Evolutionary conservation across 176 grass and related monocot genomes (phyloP), one percentile per base, ranked within the genome.

Genomic region (Raddia distichophylla): DNA sequence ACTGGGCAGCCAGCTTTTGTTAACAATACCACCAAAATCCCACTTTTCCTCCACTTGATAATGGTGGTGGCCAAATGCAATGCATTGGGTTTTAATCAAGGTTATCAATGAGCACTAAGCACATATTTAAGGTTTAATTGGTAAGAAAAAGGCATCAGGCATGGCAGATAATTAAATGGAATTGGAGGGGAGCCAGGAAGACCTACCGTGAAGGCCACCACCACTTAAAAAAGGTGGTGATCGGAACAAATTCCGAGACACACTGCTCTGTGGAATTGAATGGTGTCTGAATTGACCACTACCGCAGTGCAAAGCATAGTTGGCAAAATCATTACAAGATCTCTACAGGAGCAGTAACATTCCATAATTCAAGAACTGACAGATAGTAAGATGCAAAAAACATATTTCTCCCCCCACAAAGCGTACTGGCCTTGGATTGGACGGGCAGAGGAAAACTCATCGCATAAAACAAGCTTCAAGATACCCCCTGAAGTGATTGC

Each of bases 21-120:
- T 83, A 86, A 86, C 68, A 86, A 74, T 86, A 74, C 60, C 82
- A 86, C 88, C 88, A 86, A 90, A 86, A 90, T 46, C 68, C 70
- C 67, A 69, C 84, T 90, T 90, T 90, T 69, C 34, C 78, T 53
- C 78, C 83, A 86, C 87, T 90, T 78, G 79, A 78, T 60, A 86
- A 69, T 83, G 88, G 74, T 83, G 88, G 74, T 67, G 83, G 60
- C 84, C 88, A 90, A 78, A 90, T 90, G 44, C 40, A 73, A 53
- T 53, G 78, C 83, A 86, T 86, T 73, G 65, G 22, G 52, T 82
- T 86, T 67, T 59, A 73, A 90, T 83, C 71, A 83, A 53, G 67
- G 54, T 83, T 74, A 86, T 90, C 88, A 83, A 60, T 57, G 62
- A 79, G 88, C 88, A 90, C 88, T 83, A 86, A 44, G 63, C 49